Conservation (phyloP, 2,329 filamentous ascomycete genomes). For the Gaeumannomyces sp. region DNA sequence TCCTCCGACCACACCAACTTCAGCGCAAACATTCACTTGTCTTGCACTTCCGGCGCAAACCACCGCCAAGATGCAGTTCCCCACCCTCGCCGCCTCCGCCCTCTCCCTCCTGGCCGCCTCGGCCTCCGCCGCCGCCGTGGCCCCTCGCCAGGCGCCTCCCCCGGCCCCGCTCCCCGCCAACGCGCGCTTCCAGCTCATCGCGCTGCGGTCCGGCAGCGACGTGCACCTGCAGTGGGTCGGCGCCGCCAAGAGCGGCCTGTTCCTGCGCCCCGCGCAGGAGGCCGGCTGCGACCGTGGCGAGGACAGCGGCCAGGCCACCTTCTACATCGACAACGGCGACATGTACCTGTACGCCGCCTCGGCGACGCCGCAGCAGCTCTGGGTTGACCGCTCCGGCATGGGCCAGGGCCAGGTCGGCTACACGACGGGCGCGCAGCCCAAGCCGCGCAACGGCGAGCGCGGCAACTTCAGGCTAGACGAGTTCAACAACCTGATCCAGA, state of each 20-base stretch:
- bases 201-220: constrained; percentile 40
- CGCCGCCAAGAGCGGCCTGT: constrained; percentile 38
- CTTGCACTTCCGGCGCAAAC: not conserved
- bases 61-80: constrained; percentile 28
- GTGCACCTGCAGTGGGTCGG: constrained; percentile 41
- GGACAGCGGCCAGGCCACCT: constrained; percentile 41
- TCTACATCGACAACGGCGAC: constrained; percentile 33
- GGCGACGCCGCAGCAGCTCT: constrained; percentile 41
- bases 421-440: constrained; percentile 35
- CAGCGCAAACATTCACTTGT: not conserved
- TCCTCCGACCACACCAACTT: too few relatives aligned
- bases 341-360: constrained; percentile 42
- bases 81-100: constrained; percentile 55
- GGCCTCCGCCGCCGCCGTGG: constrained; percentile 24
- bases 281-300: constrained; percentile 40
- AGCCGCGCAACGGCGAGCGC: constrained; percentile 36
- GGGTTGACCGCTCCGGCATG: constrained; percentile 31
- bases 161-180: constrained; percentile 20
- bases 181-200: constrained; percentile 40
- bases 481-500: constrained; percentile 38
- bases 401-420: constrained; percentile 42
- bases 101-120: constrained; percentile 22
- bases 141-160: constrained; percentile 17
- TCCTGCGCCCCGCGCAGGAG: constrained; percentile 37
- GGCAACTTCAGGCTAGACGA: constrained; percentile 40